Conservation (phyloP, 2,329 filamentous ascomycete species). For the Microsporum ferrugineum region DNA sequence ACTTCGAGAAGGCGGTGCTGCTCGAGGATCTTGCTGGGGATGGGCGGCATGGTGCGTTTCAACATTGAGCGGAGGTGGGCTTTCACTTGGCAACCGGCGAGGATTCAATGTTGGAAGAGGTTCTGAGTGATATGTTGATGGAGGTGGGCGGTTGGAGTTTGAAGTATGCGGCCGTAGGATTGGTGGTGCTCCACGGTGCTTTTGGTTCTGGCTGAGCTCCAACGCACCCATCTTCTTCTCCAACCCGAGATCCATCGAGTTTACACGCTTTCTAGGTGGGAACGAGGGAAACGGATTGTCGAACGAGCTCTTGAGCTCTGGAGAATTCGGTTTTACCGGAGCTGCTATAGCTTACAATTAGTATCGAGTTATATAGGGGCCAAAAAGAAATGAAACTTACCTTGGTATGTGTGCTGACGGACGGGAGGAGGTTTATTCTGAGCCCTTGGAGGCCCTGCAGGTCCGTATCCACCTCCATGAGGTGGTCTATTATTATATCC, state of each 20-base stretch:
- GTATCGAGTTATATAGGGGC: neutral
- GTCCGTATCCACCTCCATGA: conserved; percentile 6
- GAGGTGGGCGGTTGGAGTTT: conserved; percentile 25
- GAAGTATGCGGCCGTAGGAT: conserved; percentile 30
- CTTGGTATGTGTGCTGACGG: conserved; percentile 22
- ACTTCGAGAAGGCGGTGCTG: conserved; percentile 20
- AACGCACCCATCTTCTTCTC: conserved; percentile 32
- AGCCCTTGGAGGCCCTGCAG: conserved; percentile 13
- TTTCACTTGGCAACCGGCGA: neutral
- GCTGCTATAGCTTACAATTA: neutral
- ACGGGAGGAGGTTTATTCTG: conserved; percentile 20
- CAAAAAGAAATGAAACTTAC: conserved; percentile 19
- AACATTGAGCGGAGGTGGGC: neutral
- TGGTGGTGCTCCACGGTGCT: conserved; percentile 15
- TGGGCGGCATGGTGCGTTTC: conserved; percentile 1
- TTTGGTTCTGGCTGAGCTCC: conserved; percentile 22
- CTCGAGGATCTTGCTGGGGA: conserved; percentile 16
- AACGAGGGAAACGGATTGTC: conserved; percentile 42
- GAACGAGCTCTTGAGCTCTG: conserved; percentile 21
- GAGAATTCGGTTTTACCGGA: neutral
- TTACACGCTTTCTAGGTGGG: conserved; percentile 24
- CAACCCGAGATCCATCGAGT: conserved; percentile 22
- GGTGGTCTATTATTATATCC: conserved; percentile 15
- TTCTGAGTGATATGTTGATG: conserved; percentile 17
- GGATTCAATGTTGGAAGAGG: conserved; percentile 5